These are phyloP conservation scores for Didymella arachidicola DNA, from an alignment of 2,329 filamentous ascomycete genomes.

Conservation along the genomic window DNA sequence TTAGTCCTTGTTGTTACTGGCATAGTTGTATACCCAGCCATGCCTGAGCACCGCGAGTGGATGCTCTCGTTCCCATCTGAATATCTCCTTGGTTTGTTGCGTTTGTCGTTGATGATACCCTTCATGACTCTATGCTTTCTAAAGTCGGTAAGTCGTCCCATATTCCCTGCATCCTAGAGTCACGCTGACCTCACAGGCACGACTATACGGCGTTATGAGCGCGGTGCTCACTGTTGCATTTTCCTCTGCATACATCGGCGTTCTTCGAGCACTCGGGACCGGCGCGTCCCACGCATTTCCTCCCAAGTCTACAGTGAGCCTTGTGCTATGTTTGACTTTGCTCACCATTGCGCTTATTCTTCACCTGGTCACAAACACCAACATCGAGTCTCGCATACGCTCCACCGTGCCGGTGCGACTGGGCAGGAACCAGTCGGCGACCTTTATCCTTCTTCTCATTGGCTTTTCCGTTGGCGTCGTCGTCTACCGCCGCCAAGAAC, in stretches of 20 bases:
- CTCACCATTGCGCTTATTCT: conserved; percentile 45
- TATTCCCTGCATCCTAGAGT: neutral
- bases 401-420: conserved; percentile 42
- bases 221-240: conserved; percentile 44
- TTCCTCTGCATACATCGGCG: conserved; percentile 45
- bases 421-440: conserved; percentile 42
- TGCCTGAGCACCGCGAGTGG: conserved; percentile 48
- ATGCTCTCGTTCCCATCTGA: conserved; percentile 43
- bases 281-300: conserved; percentile 46
- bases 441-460: conserved; percentile 53
- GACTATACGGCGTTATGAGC: conserved; percentile 46
- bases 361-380: conserved; percentile 41
- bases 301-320: conserved; percentile 44
- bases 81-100: conserved; percentile 45
- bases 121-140: conserved; percentile 49
- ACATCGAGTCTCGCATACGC: conserved; percentile 39
- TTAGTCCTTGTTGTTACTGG: conserved; percentile 41
- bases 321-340: conserved; percentile 40
- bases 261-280: conserved; percentile 43
- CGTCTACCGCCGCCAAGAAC: conserved; percentile 52
- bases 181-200: conserved; percentile 37
- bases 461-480: conserved; percentile 42
- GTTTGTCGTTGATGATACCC: conserved; percentile 50
- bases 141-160: conserved; percentile 38
- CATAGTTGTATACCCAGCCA: conserved; percentile 38